Evolutionary conservation across 345 rosid species (phyloP).

Genomic region (Stellera chamaejasme): DNA sequence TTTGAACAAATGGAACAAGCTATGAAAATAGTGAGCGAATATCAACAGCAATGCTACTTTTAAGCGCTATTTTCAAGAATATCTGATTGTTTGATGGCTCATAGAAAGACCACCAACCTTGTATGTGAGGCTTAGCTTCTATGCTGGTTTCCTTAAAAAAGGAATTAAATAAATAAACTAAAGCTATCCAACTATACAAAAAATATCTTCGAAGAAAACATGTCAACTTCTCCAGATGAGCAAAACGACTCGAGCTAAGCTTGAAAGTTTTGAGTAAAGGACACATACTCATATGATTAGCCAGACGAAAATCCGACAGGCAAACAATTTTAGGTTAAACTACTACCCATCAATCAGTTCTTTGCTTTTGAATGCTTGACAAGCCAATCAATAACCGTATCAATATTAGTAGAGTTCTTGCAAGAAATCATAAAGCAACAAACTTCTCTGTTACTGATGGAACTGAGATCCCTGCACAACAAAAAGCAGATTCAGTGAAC

Average conservation of each 20-base stretch:
- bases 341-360: conserved; percentile 25
- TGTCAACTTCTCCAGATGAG: neutral
- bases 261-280: conserved; percentile 8
- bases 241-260: conserved; percentile 4
- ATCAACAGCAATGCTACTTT: no score
- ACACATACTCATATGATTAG: conserved; percentile 9
- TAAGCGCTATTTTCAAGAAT: no score
- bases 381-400: conserved; percentile 63
- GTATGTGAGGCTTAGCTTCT: no score
- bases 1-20: no score
- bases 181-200: neutral
- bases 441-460: conserved; percentile 51
- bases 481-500: neutral
- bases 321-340: neutral
- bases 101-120: no score
- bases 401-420: conserved; percentile 69
- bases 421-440: conserved; percentile 72
- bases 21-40: no score
- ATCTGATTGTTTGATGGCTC: no score
- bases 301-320: conserved; percentile 13
- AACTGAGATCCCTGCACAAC: conserved; percentile 45
- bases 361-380: conserved; percentile 64
- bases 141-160: no score
- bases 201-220: neutral
- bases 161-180: no score